Evolutionary conservation across 148 eudicot genomes (phyloP).

Genomic region (Rhododendron henanense): DNA sequence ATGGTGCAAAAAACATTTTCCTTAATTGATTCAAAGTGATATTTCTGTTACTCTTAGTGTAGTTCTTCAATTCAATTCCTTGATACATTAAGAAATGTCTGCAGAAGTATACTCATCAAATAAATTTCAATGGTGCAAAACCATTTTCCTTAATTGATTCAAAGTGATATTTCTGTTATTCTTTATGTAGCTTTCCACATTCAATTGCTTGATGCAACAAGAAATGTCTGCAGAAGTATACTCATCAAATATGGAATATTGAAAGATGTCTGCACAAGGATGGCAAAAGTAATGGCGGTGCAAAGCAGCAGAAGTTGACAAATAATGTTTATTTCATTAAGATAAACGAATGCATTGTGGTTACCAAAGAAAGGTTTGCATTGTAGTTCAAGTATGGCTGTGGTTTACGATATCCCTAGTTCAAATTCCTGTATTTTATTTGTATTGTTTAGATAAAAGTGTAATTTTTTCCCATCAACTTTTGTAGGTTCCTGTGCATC

Average conservation of each 20-base stretch:
- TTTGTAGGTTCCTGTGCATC: neutral
- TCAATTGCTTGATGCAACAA: neutral
- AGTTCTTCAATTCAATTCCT: neutral
- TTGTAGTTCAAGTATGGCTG: neutral
- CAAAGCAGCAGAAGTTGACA: neutral
- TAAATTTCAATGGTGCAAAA: neutral
- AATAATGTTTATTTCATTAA: neutral
- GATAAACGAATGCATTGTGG: neutral
- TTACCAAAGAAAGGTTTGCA: neutral
- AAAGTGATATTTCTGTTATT: neutral
- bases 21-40: neutral
- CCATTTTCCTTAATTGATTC: neutral
- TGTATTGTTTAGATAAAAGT: neutral
- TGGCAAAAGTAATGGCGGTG: neutral
- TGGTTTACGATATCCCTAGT: neutral
- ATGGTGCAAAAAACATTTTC: neutral
- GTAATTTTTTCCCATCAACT: neutral
- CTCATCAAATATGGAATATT: neutral
- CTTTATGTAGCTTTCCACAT: neutral
- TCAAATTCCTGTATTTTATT: neutral
- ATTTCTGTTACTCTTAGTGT: neutral
- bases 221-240: neutral
- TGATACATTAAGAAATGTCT: neutral
- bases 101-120: neutral
- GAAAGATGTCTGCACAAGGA: neutral